Evolutionary conservation across 2,329 filamentous ascomycete genomes (phyloP), one percentile per base, ranked within the genome.

Genomic region (Pseudocercospora pini-densiflorae): DNA sequence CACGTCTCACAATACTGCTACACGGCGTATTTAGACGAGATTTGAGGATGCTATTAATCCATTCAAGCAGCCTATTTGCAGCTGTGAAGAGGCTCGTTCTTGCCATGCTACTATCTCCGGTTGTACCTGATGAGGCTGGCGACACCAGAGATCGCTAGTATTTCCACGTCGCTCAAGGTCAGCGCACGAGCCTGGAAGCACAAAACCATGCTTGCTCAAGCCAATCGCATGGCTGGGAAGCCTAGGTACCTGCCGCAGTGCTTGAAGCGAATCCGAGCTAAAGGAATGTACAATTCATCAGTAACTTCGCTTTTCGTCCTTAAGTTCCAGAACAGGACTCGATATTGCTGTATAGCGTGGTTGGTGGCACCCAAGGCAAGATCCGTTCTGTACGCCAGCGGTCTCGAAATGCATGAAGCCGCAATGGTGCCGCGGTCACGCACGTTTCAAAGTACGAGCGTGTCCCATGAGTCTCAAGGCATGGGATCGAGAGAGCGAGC

Each of bases 251-350:
- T 31, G 29, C 29, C 29, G 31, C 31, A 14, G 31, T 33, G 31
- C 31, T 53, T 19, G 8, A 54, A 5, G 49, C 49, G 49, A 54
- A 24, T 24, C n/a, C 49, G 49, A 54, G 49, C 49, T 54, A 24
- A 31, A 27, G 4, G 21, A 21, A n/a, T 16, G 23, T 12, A 36
- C 33, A 5, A 14, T 8, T 8, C 21, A 54, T 27, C 49, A 54
- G 49, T 54, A 54, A 29, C 23, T 53, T 53, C 49, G 49, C 23
- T 53, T 53, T 53, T 53, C 19, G 23, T 53, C 49, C 12, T n/a
- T 31, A 10, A 24, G 7, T 29, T 19, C 14, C 23, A 16, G 14
- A 29, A 27, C 14, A 6, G 49, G 19, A 29, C 49, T 24, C 14
- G 12, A 14, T 5, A 14, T 24, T 8, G 49, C 24, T 24, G 14